phyloP scores from a whole-genome alignment of 352 stramenopile genomes.

The Ochromonadaceae sp. region DNA sequence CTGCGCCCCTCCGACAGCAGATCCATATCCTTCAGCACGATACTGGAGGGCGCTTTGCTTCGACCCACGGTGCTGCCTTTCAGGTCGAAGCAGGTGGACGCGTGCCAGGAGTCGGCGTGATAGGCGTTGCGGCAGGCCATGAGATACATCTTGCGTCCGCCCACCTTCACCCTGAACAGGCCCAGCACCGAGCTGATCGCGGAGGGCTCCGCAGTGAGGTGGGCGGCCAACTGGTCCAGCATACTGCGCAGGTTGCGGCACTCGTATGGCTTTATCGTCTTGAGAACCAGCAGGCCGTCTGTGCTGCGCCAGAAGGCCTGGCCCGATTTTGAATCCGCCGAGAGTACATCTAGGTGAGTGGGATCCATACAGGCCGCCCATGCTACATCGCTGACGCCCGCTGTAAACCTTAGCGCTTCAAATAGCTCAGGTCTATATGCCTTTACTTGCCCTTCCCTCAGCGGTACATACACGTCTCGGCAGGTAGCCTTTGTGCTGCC shows the following conservation, averaged over 20 bases:
- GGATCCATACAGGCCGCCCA: too few species aligned
- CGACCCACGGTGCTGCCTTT: constrained; percentile 7
- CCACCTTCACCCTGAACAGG: background rate
- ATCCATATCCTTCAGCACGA: constrained; percentile 14
- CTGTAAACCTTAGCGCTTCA: too few species aligned
- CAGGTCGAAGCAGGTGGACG: background rate
- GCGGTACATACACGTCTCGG: too few species aligned
- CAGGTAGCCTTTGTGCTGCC: too few species aligned
- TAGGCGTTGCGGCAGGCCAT: background rate
- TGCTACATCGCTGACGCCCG: too few species aligned
- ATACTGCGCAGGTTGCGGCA: background rate
- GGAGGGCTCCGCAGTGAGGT: background rate
- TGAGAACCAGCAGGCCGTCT: background rate
- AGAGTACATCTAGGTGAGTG: too few species aligned
- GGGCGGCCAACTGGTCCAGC: background rate
- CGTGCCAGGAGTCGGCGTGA: background rate
- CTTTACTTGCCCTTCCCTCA: too few species aligned
- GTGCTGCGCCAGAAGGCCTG: background rate
- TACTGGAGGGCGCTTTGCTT: background rate
- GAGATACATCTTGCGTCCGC: background rate
- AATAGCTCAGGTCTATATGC: too few species aligned
- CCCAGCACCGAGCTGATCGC: background rate
- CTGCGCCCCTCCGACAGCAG: background rate
- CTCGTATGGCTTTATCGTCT: constrained; percentile 10
- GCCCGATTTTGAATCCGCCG: constrained; percentile 3